Evolutionary conservation across 495 filamentous ascomycete genomes (phyloP).

Genomic region (Aspergillus affinis): DNA sequence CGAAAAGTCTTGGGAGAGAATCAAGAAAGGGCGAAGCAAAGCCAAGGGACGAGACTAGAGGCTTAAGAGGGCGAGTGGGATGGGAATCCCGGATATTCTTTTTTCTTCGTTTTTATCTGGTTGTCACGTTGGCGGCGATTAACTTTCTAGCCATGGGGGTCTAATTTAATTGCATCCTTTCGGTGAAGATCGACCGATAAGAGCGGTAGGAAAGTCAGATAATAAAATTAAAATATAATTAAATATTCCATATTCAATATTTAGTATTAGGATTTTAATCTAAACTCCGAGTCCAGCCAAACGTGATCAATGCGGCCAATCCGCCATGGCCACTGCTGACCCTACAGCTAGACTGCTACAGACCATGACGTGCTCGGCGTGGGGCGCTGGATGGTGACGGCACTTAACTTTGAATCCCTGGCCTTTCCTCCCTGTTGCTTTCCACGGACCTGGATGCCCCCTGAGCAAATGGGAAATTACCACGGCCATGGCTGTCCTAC

Average conservation of each 20-base stretch:
- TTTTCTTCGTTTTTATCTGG: not conserved
- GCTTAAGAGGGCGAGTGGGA: not conserved
- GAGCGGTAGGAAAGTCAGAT: not conserved
- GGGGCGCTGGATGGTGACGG: not conserved
- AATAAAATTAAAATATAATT: not conserved
- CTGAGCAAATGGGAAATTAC: too few species aligned
- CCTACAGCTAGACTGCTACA: too few species aligned
- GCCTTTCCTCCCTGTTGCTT: too few species aligned
- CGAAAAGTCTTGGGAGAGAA: not conserved
- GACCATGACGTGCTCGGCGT: conserved; percentile 18
- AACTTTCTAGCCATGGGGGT: not conserved
- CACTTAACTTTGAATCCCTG: not conserved
- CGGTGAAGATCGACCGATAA: not conserved
- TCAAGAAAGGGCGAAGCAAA: conserved; percentile 8
- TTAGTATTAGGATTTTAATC: too few species aligned
- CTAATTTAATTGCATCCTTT: not conserved
- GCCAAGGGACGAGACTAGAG: conserved; percentile 12
- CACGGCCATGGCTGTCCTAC: not conserved
- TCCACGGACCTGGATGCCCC: not conserved
- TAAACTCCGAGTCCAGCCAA: too few species aligned
- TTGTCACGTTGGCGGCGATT: not conserved
- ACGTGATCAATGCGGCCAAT: too few species aligned
- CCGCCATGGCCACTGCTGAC: too few species aligned
- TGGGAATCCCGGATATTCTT: not conserved
- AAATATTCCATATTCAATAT: not conserved